Conservation (phyloP, 2,329 filamentous ascomycete genomes). For the Plectosphaerella cucumerina region DNA sequence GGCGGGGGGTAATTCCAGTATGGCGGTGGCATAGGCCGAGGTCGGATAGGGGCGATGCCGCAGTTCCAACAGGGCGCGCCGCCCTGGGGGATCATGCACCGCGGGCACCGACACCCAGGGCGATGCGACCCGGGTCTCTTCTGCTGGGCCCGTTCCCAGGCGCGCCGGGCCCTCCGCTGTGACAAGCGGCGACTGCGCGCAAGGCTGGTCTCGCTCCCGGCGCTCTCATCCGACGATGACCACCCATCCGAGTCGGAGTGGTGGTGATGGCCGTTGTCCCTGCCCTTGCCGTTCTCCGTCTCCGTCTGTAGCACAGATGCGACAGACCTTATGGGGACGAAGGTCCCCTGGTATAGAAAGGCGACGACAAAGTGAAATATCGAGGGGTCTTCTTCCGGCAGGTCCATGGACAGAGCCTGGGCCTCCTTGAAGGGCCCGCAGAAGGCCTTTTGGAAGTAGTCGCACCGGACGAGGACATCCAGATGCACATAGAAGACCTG, state of each 20-base stretch:
- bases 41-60: constrained; percentile 21
- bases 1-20: constrained; percentile 9
- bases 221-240: constrained; percentile 23
- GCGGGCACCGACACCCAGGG: constrained; percentile 37
- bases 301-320: constrained; percentile 32
- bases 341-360: constrained; percentile 45
- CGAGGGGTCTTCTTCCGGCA: constrained; percentile 46
- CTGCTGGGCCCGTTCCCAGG: constrained; percentile 30
- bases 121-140: constrained; percentile 42
- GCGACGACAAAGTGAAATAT: constrained; percentile 48
- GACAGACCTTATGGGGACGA: constrained; percentile 38
- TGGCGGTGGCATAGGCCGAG: constrained; percentile 17
- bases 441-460: constrained; percentile 46
- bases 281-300: constrained; percentile 39
- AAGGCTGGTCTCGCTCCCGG: constrained; percentile 30
- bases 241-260: constrained; percentile 29
- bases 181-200: constrained; percentile 25
- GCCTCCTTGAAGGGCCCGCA: constrained; percentile 43
- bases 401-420: constrained; percentile 38
- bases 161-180: constrained; percentile 27
- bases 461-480: constrained; percentile 38
- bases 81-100: constrained; percentile 25
- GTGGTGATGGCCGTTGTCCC: constrained; percentile 20
- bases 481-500: constrained; percentile 47
- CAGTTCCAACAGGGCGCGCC: constrained; percentile 38